A percentile compares a stretch with the other conserved stretches of the same genome.
These are phyloP conservation scores for Botrytis paeoniae DNA, from an alignment of 2,329 filamentous ascomycete genomes.

Conservation along the genomic window DNA sequence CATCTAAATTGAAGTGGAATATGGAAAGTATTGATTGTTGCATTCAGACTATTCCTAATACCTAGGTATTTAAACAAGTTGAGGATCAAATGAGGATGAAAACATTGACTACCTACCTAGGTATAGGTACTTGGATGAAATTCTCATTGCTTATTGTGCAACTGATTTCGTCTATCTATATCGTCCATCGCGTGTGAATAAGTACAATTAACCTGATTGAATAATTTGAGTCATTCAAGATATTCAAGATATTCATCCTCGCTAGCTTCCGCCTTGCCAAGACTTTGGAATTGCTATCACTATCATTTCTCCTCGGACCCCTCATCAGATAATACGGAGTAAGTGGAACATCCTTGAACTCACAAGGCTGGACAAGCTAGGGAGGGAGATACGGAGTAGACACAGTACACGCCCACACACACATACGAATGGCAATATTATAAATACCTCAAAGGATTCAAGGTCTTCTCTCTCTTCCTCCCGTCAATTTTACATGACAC, in stretches of 20 bases:
- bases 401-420: background rate
- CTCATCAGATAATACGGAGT: background rate
- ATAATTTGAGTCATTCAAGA: background rate
- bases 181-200: background rate
- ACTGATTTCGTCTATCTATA: too few species aligned
- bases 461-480: background rate
- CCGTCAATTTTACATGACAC: background rate
- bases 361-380: background rate
- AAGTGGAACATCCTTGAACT: background rate
- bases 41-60: too few species aligned
- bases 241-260: background rate
- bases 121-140: too few species aligned
- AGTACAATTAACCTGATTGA: background rate
- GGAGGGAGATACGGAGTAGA: background rate
- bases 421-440: background rate
- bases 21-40: too few species aligned
- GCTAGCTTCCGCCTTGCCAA: conserved; percentile 7
- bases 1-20: too few species aligned
- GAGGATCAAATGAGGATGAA: too few species aligned
- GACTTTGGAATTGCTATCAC: background rate
- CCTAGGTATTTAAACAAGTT: too few species aligned
- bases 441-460: background rate
- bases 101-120: too few species aligned
- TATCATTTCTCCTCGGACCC: conserved; percentile 4
- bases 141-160: too few species aligned